Base-by-base conservation (phyloP, 768 basidiomycete species). In the Chalciporus sphaerocephalus region DNA sequence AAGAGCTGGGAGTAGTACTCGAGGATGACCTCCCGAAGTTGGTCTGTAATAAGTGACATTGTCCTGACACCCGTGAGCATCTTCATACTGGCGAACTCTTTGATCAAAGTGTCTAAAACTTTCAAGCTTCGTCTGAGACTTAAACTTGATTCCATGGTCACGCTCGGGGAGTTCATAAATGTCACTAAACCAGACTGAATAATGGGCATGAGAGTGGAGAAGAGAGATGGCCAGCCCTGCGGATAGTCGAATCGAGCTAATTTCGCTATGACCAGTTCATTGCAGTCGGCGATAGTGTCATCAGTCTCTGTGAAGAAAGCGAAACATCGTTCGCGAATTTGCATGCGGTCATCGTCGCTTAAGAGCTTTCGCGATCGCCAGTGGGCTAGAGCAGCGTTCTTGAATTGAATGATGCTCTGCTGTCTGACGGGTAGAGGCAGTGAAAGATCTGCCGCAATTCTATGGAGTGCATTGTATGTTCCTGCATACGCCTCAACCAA, bases 381-480 rank as follows among this genome's bases (percentile, higher is more conserved):
- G 57, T 88, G 83, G 39, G 68, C 68, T 4, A 83, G 62, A 2
- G 82, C 83, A 1, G 76, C 74, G 55, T 93, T 94, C 69, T 94
- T 94, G 70, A 93, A 87, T 58, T 92, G 90, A 44, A 94, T 86
- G 51, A 91, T 88, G 20, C 86, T 81, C 61, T 88, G 87, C 54
- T 87, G 78, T 33, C 92, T 80, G 40, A 92, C 76, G 13, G 69
- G 69, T 28, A 85, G 62, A 12, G 87, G 83, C n/a, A 83, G 63
- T 2, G 72, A 64, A 51, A 66, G 69, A 53, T 80, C 75, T 22
- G 79, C 72, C 18, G 87, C 86, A 62, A 92, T 88, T 52, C 83
- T 77, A 53, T 87, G 80, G 38, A 92, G 70, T 16, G 76, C 75
- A 57, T 87, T 80, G 55, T 78, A 86, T 1, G 84, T 79, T 33